Evolutionary conservation across 164 flowering plant genomes (phyloP), one percentile per base, ranked within the genome.

Genomic region (Tetrastigma voinierianum): DNA sequence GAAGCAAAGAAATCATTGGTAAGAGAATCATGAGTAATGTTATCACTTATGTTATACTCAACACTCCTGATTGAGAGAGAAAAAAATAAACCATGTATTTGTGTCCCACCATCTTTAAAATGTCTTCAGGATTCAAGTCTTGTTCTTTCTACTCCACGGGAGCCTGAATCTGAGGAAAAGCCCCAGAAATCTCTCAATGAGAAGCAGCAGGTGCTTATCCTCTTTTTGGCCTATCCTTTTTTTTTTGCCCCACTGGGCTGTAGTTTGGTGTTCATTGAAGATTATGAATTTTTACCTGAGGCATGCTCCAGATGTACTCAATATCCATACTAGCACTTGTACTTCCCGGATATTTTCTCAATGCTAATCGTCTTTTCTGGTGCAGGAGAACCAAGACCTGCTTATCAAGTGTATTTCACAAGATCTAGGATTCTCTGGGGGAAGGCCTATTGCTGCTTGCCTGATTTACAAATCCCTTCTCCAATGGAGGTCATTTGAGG

Each of bases 401-500:
- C 78, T 96, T 67, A 83, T 96, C 61, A 89, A 86, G 74, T 96
- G 95, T 62, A 85, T 96, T 64, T 77, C 96, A 64, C 91, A 88
- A 80, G 91, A 93, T 74, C 73, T 96, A 52, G 99, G 99, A 70
- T 96, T 87, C 72, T 84, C 95, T 68, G 84, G 87, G 46, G 89
- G 96, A 63, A 93, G 77, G 70, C 98, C 99, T 32, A 70, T 93
- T 75, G 93, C 99, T 68, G 96, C 98, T 58, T 87, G 95, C 76
- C 74, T 96, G 58, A 90, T 96, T 64, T 96, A 93, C 82, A 96
- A 93, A 71, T 84, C 95, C 77, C 96, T 96, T 64, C 95, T 96
- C 64, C 99, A 96, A 68, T 96, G 99, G 99, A 88, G 97, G 68
- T 96, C 98, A 64, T 96, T 93, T 79, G 99, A 93, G 77, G 99